These are phyloP conservation scores for Mycena olivaceomarginata DNA, from an alignment of 768 basidiomycete species.

Conservation along the genomic window DNA sequence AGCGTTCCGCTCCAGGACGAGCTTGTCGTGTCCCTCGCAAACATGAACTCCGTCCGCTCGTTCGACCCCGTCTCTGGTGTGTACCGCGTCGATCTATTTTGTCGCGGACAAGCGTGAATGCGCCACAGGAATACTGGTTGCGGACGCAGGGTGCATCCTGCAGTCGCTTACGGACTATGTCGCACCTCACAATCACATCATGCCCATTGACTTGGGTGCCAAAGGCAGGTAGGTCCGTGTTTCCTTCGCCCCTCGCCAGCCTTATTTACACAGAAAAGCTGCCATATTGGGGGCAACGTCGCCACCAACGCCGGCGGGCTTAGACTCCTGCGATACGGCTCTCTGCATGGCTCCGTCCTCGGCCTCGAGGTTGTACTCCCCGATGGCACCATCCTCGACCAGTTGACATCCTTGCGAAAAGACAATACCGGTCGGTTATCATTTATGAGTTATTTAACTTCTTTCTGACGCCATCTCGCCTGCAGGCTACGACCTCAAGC, in stretches of 20 bases:
- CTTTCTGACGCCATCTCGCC: not conserved
- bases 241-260: conserved; percentile 16
- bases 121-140: conserved; percentile 85
- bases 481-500: conserved; percentile 96
- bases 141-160: conserved; percentile 96
- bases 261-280: conserved; percentile 65
- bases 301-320: conserved; percentile 99
- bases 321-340: conserved; percentile 94
- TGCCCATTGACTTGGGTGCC: conserved; percentile 96
- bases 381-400: conserved; percentile 93
- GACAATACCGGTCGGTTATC: conserved; percentile 91
- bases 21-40: conserved; percentile 88
- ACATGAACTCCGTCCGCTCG: conserved; percentile 87
- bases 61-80: conserved; percentile 91
- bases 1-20: conserved; percentile 93
- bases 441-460: conserved; percentile 22
- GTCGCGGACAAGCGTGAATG: not conserved
- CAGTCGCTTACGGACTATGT: conserved; percentile 92
- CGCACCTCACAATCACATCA: conserved; percentile 92
- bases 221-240: conserved; percentile 94
- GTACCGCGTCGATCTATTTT: conserved; percentile 33
- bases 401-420: conserved; percentile 93
- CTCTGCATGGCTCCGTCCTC: conserved; percentile 94
- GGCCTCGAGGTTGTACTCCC: conserved; percentile 97
- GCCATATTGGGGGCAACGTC: conserved; percentile 98